Evolutionary conservation across 805 yeast genomes (phyloP).

Genomic region (Saccharomycopsis schoenii): DNA sequence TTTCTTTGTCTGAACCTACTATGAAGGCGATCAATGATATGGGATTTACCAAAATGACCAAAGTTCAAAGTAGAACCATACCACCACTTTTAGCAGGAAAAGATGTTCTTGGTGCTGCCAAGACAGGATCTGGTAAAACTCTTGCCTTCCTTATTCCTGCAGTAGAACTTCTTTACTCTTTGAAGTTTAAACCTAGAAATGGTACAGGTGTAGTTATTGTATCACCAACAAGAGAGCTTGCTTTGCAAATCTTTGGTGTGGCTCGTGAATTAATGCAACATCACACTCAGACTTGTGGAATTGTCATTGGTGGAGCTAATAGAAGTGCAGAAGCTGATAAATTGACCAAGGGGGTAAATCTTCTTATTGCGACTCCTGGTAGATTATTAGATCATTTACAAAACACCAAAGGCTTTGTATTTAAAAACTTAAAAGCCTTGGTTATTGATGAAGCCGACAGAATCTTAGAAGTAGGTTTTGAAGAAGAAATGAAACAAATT

Average conservation of each 20-base stretch:
- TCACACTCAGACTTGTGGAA: conserved; percentile 91
- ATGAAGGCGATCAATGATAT: conserved; percentile 68
- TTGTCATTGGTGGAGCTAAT: conserved; percentile 97
- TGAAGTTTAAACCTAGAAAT: conserved; percentile 93
- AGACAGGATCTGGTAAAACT: conserved; percentile 98
- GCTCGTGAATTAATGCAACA: conserved; percentile 87
- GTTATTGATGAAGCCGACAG: conserved; percentile 98
- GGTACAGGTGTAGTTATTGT: conserved; percentile 96
- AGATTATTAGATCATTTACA: conserved; percentile 93
- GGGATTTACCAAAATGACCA: conserved; percentile 91
- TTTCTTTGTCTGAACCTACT: conserved; percentile 74
- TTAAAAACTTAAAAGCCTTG: conserved; percentile 87
- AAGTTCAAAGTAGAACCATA: conserved; percentile 90
- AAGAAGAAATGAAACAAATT: conserved; percentile 97
- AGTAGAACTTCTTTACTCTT: conserved; percentile 77
- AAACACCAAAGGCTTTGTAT: conserved; percentile 87
- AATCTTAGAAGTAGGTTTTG: conserved; percentile 94
- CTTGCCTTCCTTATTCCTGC: conserved; percentile 94
- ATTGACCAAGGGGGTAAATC: conserved; percentile 83
- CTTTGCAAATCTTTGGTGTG: conserved; percentile 95
- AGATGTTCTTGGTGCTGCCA: conserved; percentile 98
- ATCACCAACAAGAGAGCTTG: conserved; percentile 96
- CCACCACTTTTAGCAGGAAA: conserved; percentile 95
- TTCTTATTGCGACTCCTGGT: conserved; percentile 96
- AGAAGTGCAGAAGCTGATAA: conserved; percentile 97